Percentiles rank a stretch among this genome's conserved stretches.
Evolutionary conservation across 805 yeast genomes (phyloP).

Genomic region (Priceomyces castillae): DNA sequence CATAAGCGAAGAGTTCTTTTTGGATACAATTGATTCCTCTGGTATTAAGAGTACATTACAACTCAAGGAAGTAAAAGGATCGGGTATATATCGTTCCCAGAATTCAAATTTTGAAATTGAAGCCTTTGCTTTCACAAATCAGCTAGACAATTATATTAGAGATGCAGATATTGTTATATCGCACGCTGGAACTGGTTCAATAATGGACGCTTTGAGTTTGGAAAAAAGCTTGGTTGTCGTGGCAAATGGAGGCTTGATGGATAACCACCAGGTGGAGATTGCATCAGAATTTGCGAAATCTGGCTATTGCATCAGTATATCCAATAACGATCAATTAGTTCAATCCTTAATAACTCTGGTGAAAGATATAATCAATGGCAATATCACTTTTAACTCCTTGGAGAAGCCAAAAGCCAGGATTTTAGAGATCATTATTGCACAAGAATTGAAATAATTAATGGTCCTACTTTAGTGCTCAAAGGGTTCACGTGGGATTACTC

Average conservation of each 20-base stretch:
- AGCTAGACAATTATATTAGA: slow-evolving; percentile 36
- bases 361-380: not conserved
- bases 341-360: not conserved
- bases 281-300: slow-evolving; percentile 38
- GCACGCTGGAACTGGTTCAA: slow-evolving; percentile 92
- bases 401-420: not conserved
- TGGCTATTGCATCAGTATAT: slow-evolving; percentile 11
- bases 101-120: slow-evolving; percentile 12
- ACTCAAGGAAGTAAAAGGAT: not conserved
- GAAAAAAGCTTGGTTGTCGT: slow-evolving; percentile 64
- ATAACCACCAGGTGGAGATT: slow-evolving; percentile 80
- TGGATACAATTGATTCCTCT: slow-evolving; percentile 14
- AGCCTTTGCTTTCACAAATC: slow-evolving; percentile 28
- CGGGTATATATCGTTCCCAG: slow-evolving; percentile 2
- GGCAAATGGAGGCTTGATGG: slow-evolving; percentile 71
- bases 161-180: slow-evolving; percentile 65
- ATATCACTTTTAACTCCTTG: not conserved
- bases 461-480: not conserved
- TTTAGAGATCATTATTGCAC: slow-evolving; percentile 4
- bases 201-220: slow-evolving; percentile 67
- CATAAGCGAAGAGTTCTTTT: slow-evolving; percentile 22
- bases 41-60: slow-evolving; percentile 6
- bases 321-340: slow-evolving; percentile 1
- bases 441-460: slow-evolving; percentile 2
- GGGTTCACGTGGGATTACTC: too few species aligned